These are phyloP conservation scores for Trichoderma sp. DNA, from an alignment of 2,329 filamentous ascomycete genomes.

Conservation along the genomic window DNA sequence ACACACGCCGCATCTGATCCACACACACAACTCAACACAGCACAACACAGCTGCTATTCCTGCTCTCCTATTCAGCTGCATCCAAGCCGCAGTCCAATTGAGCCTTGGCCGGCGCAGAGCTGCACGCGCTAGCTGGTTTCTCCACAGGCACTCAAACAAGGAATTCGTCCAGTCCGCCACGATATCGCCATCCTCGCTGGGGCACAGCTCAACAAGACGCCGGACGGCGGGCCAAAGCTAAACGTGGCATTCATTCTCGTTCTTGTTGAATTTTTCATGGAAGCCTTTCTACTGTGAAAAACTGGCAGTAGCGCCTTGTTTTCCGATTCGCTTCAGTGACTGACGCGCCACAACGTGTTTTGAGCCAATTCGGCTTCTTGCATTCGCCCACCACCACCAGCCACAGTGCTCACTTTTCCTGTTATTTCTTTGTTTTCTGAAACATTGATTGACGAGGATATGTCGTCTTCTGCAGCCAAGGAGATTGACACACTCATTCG, in stretches of 20 bases:
- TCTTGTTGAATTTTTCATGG: neutral
- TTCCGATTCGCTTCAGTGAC: slow-evolving; percentile 6
- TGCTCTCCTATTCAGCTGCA: neutral
- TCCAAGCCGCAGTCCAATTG: neutral
- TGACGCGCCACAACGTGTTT: slow-evolving; percentile 19
- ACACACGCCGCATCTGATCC: neutral
- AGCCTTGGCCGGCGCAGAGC: neutral
- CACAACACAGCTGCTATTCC: neutral
- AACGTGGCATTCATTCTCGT: neutral
- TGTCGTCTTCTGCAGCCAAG: slow-evolving; percentile 34
- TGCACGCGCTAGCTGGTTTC: neutral
- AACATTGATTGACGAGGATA: slow-evolving; percentile 4
- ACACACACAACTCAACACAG: neutral
- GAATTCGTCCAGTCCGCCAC: slow-evolving; percentile 1
- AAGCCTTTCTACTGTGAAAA: neutral
- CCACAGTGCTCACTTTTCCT: neutral
- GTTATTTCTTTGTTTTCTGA: neutral
- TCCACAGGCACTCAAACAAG: slow-evolving; percentile 8
- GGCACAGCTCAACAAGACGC: slow-evolving; percentile 2
- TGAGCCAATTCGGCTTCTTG: neutral
- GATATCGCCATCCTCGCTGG: neutral
- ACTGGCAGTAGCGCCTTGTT: neutral
- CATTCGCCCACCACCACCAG: neutral
- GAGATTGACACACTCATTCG: slow-evolving; percentile 44
- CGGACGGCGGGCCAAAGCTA: neutral